Evolutionary conservation across 2,329 filamentous ascomycete species (phyloP), one percentile per base, ranked within the genome.

Genomic region (Claviceps lovelessii): DNA sequence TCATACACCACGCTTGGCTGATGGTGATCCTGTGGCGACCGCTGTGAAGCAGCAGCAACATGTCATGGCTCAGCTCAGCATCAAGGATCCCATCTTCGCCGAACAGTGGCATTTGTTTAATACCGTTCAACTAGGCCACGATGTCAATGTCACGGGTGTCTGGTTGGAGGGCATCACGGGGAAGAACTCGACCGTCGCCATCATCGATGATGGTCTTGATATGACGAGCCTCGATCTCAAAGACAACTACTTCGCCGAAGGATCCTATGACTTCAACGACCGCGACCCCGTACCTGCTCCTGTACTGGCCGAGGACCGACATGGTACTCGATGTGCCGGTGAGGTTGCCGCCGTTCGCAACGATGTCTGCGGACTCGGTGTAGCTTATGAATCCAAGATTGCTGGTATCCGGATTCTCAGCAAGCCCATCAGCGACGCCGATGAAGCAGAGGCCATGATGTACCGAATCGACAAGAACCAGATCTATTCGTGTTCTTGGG

Each of bases 401-500:
- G 84, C 93, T 4, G 93, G 90, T 44, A 85, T 97, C 60, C 88
- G 93, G 53, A 98, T 98, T 60, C 78, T 98, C 7, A 94, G 88
- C 56, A 91, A 90, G 64, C 75, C 88, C 51, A 96, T 98, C 60
- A 86, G 84, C 52, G 93, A 98, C 67, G 84, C 87, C 33, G 93
- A 98, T 64, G 93, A 98, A 70, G 90, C 93, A 29, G 76, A 85
- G 35, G 88, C 93, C 28, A 84, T 98, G 76, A 96, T 95, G 70
- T 97, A 91, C 72, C 86, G 86, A 58, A 93, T 83, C 64, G 84
- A 96, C 63, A 76, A 91, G 58, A 98, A 96, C 67, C 83, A 96
- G 57, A 97, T 98, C 56, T 98, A 96, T 72, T 98, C 93, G 0
- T 98, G 93, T 73, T 98, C 93, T 0, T 98, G 93, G 93, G 93